phyloP scores from a whole-genome alignment of 2,329 filamentous ascomycete genomes.

The Fusarium globosum region DNA sequence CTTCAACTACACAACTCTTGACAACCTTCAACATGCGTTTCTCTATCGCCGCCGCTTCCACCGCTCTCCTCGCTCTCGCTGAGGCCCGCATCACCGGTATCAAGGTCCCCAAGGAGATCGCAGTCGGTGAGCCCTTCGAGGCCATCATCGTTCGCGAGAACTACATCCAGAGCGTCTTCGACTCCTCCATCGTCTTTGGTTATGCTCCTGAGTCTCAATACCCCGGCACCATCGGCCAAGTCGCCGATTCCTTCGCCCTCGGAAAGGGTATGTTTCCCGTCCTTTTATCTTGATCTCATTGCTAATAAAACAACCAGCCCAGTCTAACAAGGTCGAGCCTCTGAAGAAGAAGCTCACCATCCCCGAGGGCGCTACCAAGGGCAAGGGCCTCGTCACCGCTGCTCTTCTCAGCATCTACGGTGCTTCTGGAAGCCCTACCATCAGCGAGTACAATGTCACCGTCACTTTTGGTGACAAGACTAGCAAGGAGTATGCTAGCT shows the following conservation, averaged over 20 bases:
- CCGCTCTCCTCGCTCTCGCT: constrained; percentile 44
- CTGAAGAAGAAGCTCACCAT: constrained; percentile 46
- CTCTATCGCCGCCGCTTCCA: constrained; percentile 41
- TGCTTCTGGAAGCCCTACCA: constrained; percentile 27
- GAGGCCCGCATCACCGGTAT: constrained; percentile 58
- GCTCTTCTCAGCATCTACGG: constrained; percentile 48
- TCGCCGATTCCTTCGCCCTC: constrained; percentile 49
- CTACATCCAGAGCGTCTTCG: constrained; percentile 59
- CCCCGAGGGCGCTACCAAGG: constrained; percentile 34
- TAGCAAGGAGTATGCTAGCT: constrained; percentile 38
- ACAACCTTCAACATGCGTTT: constrained; percentile 39
- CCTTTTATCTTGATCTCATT: not conserved
- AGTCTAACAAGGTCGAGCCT: constrained; percentile 40
- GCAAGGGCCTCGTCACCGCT: constrained; percentile 43
- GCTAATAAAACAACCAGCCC: not conserved
- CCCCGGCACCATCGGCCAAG: constrained; percentile 45
- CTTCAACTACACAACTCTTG: not conserved
- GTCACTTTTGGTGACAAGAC: constrained; percentile 39
- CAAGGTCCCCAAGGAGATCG: constrained; percentile 54
- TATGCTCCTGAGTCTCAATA: constrained; percentile 42
- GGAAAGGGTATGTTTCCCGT: constrained; percentile 46
- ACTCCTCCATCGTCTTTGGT: constrained; percentile 59
- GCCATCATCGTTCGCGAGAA: constrained; percentile 53
- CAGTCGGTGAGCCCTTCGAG: constrained; percentile 52
- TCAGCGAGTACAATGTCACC: constrained; percentile 43